A percentile compares a stretch with the other conserved stretches of the same genome.
These are phyloP conservation scores for Talaromyces albobiverticillius DNA, from an alignment of 2,329 filamentous ascomycete species.

Conservation along the genomic window DNA sequence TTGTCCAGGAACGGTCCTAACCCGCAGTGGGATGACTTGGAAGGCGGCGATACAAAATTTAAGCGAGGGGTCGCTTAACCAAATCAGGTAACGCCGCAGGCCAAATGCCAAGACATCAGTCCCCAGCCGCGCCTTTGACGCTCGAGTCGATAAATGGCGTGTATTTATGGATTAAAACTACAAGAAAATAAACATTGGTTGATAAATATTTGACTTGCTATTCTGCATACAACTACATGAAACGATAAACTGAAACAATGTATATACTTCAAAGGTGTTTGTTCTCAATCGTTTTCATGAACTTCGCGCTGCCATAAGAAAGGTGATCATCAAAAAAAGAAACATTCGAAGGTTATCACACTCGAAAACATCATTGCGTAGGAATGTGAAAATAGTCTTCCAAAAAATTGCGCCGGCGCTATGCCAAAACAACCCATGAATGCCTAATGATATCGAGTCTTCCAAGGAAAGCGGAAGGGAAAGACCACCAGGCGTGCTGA, in stretches of 20 bases:
- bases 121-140: background rate
- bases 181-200: background rate
- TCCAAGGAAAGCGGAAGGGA: background rate
- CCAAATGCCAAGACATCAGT: constrained; percentile 1
- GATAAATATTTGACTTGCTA: constrained; percentile 5
- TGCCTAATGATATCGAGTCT: constrained; percentile 10
- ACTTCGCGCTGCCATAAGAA: constrained; percentile 5
- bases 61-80: constrained; percentile 42
- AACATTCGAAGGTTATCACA: constrained; percentile 4
- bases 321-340: constrained; percentile 9
- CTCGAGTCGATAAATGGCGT: background rate
- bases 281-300: constrained; percentile 5
- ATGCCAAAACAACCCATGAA: constrained; percentile 18
- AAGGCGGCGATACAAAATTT: constrained; percentile 43
- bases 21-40: constrained; percentile 26
- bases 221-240: constrained; percentile 15
- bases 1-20: constrained; percentile 21
- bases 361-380: constrained; percentile 4
- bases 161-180: too few relatives aligned
- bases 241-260: constrained; percentile 10
- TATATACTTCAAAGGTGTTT: constrained; percentile 14
- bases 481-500: background rate
- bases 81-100: constrained; percentile 23
- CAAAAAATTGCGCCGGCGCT: constrained; percentile 19
- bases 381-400: constrained; percentile 15